Evolutionary conservation across 176 grass and related monocot genomes (phyloP).

Genomic region (Lolium multiflorum): DNA sequence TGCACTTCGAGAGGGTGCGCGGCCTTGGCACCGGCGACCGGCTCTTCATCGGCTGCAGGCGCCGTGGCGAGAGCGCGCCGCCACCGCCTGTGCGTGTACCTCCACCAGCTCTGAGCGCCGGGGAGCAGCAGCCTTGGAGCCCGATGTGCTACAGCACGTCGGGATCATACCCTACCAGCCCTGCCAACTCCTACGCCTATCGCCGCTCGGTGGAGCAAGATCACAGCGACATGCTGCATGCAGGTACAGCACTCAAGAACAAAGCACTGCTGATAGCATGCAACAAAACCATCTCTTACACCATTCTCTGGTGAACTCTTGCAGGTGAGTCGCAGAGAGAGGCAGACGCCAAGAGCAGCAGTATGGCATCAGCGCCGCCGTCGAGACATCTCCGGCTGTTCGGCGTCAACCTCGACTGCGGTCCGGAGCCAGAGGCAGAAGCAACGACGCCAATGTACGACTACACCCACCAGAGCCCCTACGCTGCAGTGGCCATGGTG

Average conservation of each 20-base stretch:
- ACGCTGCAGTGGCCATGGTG: conserved; percentile 50
- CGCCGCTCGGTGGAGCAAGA: conserved; percentile 42
- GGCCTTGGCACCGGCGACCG: conserved; percentile 46
- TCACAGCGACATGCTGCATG: conserved; percentile 49
- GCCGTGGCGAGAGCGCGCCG: conserved; percentile 42
- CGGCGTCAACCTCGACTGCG: conserved; percentile 90
- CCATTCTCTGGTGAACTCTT: conserved; percentile 25
- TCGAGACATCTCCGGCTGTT: conserved; percentile 81
- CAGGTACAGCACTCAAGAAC: conserved; percentile 52
- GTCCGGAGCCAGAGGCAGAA: conserved; percentile 58
- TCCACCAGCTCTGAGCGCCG: conserved; percentile 23
- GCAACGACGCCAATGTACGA: conserved; percentile 54
- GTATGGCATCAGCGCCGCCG: conserved; percentile 36
- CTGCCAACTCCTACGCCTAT: conserved; percentile 52
- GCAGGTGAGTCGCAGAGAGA: conserved; percentile 46
- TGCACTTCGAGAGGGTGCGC: conserved; percentile 61
- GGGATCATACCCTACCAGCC: conserved; percentile 63
- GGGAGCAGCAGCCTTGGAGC: conserved; percentile 67
- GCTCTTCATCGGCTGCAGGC: conserved; percentile 76
- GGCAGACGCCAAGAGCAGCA: conserved; percentile 53
- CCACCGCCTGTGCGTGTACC: conserved; percentile 31
- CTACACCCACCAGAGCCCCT: conserved; percentile 59
- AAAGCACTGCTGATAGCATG: neutral
- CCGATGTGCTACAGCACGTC: conserved; percentile 63
- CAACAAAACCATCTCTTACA: conserved; percentile 21